These are phyloP conservation scores for Pleodorina starrii DNA, from an alignment of 139 green algal genomes.

Conservation along the genomic window DNA sequence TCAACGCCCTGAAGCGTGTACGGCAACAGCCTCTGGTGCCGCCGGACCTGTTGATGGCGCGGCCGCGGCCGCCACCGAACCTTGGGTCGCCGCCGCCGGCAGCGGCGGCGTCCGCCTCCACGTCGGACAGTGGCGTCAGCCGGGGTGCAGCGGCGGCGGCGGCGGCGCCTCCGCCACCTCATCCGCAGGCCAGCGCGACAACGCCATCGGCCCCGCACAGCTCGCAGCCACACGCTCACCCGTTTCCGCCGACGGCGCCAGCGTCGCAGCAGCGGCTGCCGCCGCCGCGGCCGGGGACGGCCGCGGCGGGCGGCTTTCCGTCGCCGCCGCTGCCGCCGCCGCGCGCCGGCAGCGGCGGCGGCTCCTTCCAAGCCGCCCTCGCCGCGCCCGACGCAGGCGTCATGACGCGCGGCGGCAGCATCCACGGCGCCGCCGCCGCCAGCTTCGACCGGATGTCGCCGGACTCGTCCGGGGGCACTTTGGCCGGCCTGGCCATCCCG, in stretches of 20 bases:
- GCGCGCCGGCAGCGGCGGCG: neutral
- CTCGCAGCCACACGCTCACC: too few species aligned
- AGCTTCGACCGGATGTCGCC: neutral
- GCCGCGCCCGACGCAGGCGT: neutral
- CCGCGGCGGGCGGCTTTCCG: neutral
- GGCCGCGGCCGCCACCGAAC: neutral
- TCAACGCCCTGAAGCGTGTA: slow-evolving; percentile 18
- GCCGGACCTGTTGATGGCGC: neutral
- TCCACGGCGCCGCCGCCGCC: neutral
- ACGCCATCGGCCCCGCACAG: too few species aligned
- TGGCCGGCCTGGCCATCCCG: neutral
- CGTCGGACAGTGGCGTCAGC: too few species aligned
- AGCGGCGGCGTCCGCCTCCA: neutral
- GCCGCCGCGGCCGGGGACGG: too few species aligned
- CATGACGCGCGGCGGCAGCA: slow-evolving; percentile 1
- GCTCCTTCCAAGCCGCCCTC: neutral
- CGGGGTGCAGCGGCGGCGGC: neutral
- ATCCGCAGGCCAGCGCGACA: too few species aligned
- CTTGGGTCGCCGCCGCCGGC: neutral
- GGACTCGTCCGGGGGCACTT: neutral
- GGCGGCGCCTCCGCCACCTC: neutral
- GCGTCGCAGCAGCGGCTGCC: too few species aligned
- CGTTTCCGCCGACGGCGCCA: neutral
- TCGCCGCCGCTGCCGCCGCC: neutral
- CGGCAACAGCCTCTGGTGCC: slow-evolving; percentile 9